Evolutionary conservation across 306 rosid species (phyloP).

Genomic region (Glycine soja): DNA sequence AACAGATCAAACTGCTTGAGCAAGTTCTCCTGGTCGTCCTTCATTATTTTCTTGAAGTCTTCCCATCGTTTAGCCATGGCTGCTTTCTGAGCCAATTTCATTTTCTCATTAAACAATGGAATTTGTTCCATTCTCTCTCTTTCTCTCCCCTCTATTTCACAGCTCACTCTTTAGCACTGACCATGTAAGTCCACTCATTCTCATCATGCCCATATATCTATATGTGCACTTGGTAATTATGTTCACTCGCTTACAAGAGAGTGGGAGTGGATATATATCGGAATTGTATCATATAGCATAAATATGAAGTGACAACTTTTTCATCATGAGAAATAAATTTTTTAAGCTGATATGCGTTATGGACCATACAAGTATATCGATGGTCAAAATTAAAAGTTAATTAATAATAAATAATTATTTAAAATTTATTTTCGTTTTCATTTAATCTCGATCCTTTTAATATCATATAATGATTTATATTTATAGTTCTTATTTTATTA

Average conservation of each 20-base stretch:
- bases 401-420: too few relatives aligned
- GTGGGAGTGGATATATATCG: too few relatives aligned
- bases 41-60: not conserved
- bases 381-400: too few relatives aligned
- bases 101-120: not conserved
- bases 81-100: not conserved
- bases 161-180: not conserved
- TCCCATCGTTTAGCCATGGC: not conserved
- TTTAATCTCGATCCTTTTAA: too few relatives aligned
- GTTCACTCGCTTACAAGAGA: not conserved
- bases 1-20: conserved; percentile 3
- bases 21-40: not conserved
- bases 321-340: too few relatives aligned
- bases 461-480: too few relatives aligned
- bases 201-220: not conserved
- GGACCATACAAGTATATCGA: too few relatives aligned
- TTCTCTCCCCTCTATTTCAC: not conserved
- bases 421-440: too few relatives aligned
- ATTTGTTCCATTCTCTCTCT: not conserved
- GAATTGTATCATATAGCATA: too few relatives aligned
- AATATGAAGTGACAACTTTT: too few relatives aligned
- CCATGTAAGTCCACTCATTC: not conserved
- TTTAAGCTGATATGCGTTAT: too few relatives aligned
- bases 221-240: not conserved
- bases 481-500: too few relatives aligned